These are phyloP conservation scores for Sanguinoderma infundibulare DNA, from an alignment of 1,284 basidiomycete species.

Conservation along the genomic window DNA sequence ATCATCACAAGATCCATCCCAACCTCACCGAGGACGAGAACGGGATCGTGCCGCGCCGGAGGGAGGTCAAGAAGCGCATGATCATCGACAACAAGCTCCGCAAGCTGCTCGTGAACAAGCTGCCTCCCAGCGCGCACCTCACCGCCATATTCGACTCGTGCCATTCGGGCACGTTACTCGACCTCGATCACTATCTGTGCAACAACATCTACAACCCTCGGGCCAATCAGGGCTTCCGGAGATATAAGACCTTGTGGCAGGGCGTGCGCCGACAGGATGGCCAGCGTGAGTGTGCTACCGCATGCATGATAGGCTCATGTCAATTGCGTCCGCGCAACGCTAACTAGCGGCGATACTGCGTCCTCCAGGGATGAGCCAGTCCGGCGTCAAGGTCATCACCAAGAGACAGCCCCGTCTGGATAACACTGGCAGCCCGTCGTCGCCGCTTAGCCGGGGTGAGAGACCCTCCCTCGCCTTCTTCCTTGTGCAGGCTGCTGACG, in stretches of 20 bases:
- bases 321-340: neutral
- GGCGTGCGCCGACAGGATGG: slow-evolving; percentile 12
- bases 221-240: slow-evolving; percentile 44
- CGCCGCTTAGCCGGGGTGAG: slow-evolving; percentile 4
- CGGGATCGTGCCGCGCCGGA: neutral
- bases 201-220: slow-evolving; percentile 52
- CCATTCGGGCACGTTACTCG: slow-evolving; percentile 49
- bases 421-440: neutral
- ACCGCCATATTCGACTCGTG: slow-evolving; percentile 55
- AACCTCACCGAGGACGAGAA: slow-evolving; percentile 8
- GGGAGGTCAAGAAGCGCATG: slow-evolving; percentile 4
- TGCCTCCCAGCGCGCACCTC: slow-evolving; percentile 44
- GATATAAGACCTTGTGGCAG: slow-evolving; percentile 15
- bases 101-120: slow-evolving; percentile 40
- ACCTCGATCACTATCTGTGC: slow-evolving; percentile 48
- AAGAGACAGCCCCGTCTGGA: slow-evolving; percentile 6
- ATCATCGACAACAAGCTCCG: slow-evolving; percentile 46
- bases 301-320: neutral
- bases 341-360: neutral
- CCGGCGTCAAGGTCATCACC: slow-evolving; percentile 9
- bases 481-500: neutral
- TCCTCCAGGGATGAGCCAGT: slow-evolving; percentile 11
- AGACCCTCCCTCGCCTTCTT: neutral
- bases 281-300: slow-evolving; percentile 2
- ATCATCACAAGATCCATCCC: slow-evolving; percentile 19